phyloP scores from a whole-genome alignment of 1,139 yeast genomes.

The Saccharomycopsis hybrid region DNA sequence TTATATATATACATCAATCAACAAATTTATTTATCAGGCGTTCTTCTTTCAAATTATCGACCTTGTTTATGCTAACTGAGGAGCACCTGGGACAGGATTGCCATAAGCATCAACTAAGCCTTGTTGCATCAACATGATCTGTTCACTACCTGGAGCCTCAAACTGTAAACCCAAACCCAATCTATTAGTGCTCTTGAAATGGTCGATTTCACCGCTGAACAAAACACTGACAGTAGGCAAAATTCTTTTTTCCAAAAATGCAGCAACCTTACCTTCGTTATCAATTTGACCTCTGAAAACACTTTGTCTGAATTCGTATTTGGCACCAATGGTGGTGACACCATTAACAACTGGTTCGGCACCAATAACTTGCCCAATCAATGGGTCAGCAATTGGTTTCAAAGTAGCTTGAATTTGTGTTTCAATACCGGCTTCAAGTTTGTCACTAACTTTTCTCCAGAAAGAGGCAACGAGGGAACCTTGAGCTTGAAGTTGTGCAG shows the following conservation, averaged over 20 bases:
- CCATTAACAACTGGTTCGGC: constrained; percentile 83
- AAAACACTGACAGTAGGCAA: constrained; percentile 85
- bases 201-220: constrained; percentile 94
- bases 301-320: constrained; percentile 95
- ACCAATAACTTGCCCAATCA: constrained; percentile 77
- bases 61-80: constrained; percentile 30
- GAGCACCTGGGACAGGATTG: constrained; percentile 76
- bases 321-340: constrained; percentile 90
- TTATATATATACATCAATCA: no score
- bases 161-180: constrained; percentile 93
- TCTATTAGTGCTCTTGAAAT: constrained; percentile 73
- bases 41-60: no score
- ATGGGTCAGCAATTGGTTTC: constrained; percentile 72
- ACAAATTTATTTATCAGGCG: no score
- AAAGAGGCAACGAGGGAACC: constrained; percentile 86
- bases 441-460: constrained; percentile 89
- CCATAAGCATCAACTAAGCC: constrained; percentile 75
- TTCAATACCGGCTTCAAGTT: constrained; percentile 96
- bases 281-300: constrained; percentile 94
- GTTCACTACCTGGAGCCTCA: constrained; percentile 69
- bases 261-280: constrained; percentile 83
- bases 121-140: constrained; percentile 52
- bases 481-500: constrained; percentile 91
- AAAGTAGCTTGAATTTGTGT: constrained; percentile 77
- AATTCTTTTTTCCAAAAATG: constrained; percentile 88